These are phyloP conservation scores for Oryza meyeriana DNA, from an alignment of 176 grass and related monocot genomes.

Conservation along the genomic window DNA sequence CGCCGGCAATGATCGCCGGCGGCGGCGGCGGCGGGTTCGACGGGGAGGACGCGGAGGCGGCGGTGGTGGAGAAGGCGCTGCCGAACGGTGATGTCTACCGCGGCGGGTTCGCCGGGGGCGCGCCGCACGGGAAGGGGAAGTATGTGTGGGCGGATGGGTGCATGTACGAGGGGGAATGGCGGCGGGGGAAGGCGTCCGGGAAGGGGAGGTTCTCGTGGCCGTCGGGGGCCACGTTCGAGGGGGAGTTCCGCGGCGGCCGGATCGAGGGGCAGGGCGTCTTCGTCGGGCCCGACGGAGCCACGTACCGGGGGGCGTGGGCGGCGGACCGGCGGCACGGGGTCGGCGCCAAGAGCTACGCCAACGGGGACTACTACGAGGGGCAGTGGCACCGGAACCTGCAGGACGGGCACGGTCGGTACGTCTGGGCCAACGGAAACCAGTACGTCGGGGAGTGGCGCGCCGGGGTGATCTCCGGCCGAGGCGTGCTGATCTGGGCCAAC, in stretches of 20 bases:
- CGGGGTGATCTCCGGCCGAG: conserved; percentile 87
- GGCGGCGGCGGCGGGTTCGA: conserved; percentile 16
- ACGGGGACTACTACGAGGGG: conserved; percentile 96
- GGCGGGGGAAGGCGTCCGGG: conserved; percentile 73
- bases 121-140: conserved; percentile 84
- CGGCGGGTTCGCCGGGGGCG: conserved; percentile 49
- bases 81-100: conserved; percentile 77
- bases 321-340: conserved; percentile 72
- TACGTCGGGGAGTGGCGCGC: conserved; percentile 91
- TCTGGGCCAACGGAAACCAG: conserved; percentile 91
- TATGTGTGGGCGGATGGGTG: conserved; percentile 86
- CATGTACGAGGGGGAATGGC: conserved; percentile 92
- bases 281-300: conserved; percentile 63
- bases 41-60: neutral
- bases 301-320: conserved; percentile 77
- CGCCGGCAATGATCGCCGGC: conserved; percentile 48
- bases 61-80: conserved; percentile 73
- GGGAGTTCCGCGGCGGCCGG: conserved; percentile 75
- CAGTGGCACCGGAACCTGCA: conserved; percentile 83
- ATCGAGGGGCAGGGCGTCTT: conserved; percentile 87
- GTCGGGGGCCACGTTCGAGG: conserved; percentile 86
- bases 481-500: conserved; percentile 86
- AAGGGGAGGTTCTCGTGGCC: conserved; percentile 94
- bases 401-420: conserved; percentile 89
- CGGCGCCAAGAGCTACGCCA: conserved; percentile 77